Evolutionary conservation across 2,329 filamentous ascomycete genomes (phyloP).

Genomic region (Aspergillus sergii): DNA sequence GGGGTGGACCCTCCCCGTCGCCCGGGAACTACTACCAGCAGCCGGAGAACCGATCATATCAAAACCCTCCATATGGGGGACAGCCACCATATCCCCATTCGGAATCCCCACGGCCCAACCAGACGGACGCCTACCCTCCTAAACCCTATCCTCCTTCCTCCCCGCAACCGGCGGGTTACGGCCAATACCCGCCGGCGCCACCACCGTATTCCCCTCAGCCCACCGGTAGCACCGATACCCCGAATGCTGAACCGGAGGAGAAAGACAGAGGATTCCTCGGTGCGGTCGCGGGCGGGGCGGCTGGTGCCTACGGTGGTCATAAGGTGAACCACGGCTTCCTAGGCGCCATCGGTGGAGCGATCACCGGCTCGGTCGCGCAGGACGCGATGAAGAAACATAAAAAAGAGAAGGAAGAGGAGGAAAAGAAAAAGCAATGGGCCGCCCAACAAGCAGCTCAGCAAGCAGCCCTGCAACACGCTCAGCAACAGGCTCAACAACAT

Average conservation of each 20-base stretch:
- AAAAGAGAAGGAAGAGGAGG: conserved; percentile 23
- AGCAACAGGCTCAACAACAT: conserved; percentile 5
- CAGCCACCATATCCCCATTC: neutral
- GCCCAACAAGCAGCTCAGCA: neutral
- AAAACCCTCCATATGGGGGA: neutral
- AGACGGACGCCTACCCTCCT: conserved; percentile 1
- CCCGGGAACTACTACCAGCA: neutral
- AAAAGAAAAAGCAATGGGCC: conserved; percentile 10
- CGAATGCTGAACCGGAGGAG: conserved; percentile 21
- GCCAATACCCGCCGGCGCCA: neutral
- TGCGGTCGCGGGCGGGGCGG: conserved; percentile 47
- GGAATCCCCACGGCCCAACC: neutral
- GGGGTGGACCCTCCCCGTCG: neutral
- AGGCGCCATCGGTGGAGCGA: conserved; percentile 49
- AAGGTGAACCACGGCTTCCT: conserved; percentile 50
- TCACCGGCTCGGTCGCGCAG: conserved; percentile 48
- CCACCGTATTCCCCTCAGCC: conserved; percentile 5
- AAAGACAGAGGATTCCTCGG: conserved; percentile 49
- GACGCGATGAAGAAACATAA: conserved; percentile 47
- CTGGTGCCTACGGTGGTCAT: conserved; percentile 48
- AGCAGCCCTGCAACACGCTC: neutral
- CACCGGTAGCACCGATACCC: neutral
- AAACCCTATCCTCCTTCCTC: neutral
- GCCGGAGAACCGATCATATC: neutral
- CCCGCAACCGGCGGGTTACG: neutral